Evolutionary conservation across 768 basidiomycete species (phyloP), one percentile per base, ranked within the genome.

Genomic region (Cystobasidium tubakii): DNA sequence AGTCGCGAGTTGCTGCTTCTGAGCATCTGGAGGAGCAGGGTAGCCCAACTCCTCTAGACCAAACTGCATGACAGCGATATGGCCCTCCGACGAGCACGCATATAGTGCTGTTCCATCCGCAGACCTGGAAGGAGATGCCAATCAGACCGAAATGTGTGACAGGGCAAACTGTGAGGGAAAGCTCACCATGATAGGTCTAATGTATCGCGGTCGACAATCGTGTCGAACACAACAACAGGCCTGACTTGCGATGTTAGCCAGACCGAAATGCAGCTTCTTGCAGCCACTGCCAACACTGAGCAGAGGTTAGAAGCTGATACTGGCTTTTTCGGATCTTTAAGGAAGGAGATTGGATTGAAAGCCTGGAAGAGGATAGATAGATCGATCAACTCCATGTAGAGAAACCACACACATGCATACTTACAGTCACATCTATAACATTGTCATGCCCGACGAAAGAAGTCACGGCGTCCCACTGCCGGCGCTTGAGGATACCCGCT

Each of bases 401-500:
- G n/a, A n/a, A n/a, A n/a, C n/a, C n/a, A n/a, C n/a, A n/a, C n/a
- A n/a, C n/a, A n/a, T n/a, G n/a, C n/a, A n/a, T n/a, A 82, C 89
- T 80, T 79, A 92, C 92, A 36, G 92, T 91, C 67, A 96, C 92
- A 83, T 97, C 91, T 19, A 98, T 89, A 0, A 94, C 96, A 77
- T 97, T 95, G 80, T 93, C 92, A 78, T 99, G 96, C 0, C 96
- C 96, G 44, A 99, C 93, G 43, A 99, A 84, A 75, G 91, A 93
- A 62, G 94, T 92, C 4, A 90, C 89, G 1, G 88, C 88, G 92
- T 93, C 98, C 15, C 65, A 75, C 13, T 88, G 85, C 60, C 88
- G 89, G 36, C 94, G 85, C 0, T 90, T 89, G 75, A 99, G 94
- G 27, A 98, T 92, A 7, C 93, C 91, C 1, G 95, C 96, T 54